Evolutionary conservation across 768 basidiomycete species (phyloP), one percentile per base, ranked within the genome.

Genomic region (Boletus barrowsii): DNA sequence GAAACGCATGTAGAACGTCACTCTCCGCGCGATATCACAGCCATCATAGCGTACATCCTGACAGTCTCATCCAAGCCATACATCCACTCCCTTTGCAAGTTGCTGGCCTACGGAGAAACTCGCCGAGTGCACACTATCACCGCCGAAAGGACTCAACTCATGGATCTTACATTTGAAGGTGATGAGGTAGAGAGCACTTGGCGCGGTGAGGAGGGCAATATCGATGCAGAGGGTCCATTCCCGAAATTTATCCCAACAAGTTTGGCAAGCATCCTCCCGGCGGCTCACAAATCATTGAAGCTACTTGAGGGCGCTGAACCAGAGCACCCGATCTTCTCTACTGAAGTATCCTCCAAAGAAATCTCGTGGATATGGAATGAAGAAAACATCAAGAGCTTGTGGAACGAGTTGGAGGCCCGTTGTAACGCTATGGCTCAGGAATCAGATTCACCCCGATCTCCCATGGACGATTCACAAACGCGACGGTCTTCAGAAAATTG

Each of bases 261-360:
- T 13, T 67, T 87, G 29, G 70, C 79, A 8, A 73, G 78, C 42
- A 74, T 81, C 8, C 69, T 93, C 4, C 78, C 82, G 13, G 79
- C 81, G 4, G 89, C 89, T 1, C 82, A 81, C 56, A 85, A 81
- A 60, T 92, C 91, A 0, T 69, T 93, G 10, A 75, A 79, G 29
- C 70, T 93, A 4, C 75, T 93, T 0, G 76, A 76, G 45, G 78
- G 77, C 10, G 88, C 90, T 4, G 74, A 82, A 53, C 84, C 88
- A 0, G 78, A 83, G 44, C 87, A 90, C 62, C 76, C 76, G 0
- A 66, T 88, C 11, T 69, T 89, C n/a, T 79, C 76, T 2, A 64
- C 71, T 29, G 46, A 37, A 39, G 35, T 14, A 10, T 29, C 39
- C 20, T 51, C 43, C 8, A 69, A 73, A 18, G 81, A 82, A 48